phyloP scores from a whole-genome alignment of 768 basidiomycete genomes.

The Filobasidium floriforme region DNA sequence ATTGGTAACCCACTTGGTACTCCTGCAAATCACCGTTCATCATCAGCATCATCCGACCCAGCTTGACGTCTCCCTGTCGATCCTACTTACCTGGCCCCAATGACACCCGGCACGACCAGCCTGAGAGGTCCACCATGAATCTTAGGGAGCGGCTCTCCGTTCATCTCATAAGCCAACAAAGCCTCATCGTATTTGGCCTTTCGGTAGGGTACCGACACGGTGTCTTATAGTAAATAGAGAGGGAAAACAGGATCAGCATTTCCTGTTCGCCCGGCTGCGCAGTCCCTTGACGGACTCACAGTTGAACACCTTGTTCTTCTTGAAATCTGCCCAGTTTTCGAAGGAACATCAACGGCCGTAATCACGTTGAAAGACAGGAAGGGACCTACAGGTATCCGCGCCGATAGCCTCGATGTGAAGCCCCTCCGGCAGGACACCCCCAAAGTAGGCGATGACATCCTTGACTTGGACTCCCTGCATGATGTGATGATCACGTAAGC shows the following conservation, averaged over 20 bases:
- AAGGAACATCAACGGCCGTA: background rate
- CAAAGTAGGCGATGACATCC: conserved; percentile 52
- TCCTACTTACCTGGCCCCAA: conserved; percentile 47
- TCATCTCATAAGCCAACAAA: conserved; percentile 55
- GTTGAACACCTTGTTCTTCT: conserved; percentile 47
- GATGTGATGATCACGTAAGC: background rate
- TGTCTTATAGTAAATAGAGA: too few relatives aligned
- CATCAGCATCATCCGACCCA: background rate
- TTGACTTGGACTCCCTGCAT: conserved; percentile 51
- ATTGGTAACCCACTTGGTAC: conserved; percentile 54
- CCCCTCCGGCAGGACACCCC: conserved; percentile 51
- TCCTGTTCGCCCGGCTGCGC: too few relatives aligned
- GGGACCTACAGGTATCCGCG: conserved; percentile 55
- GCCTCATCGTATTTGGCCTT: conserved; percentile 52
- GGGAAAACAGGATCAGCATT: too few relatives aligned
- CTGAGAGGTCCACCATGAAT: conserved; percentile 54
- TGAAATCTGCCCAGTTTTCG: conserved; percentile 19
- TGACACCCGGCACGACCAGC: conserved; percentile 53
- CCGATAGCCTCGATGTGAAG: conserved; percentile 56
- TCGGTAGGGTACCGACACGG: conserved; percentile 52
- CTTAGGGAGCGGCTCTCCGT: conserved; percentile 51
- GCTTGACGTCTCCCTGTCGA: background rate
- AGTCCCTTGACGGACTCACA: conserved; percentile 40
- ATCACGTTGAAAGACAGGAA: conserved; percentile 22
- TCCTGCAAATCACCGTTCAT: conserved; percentile 32